Evolutionary conservation across 352 stramenopile species (phyloP), one percentile per base, ranked within the genome.

Genomic region (Globisporangium spinosum): DNA sequence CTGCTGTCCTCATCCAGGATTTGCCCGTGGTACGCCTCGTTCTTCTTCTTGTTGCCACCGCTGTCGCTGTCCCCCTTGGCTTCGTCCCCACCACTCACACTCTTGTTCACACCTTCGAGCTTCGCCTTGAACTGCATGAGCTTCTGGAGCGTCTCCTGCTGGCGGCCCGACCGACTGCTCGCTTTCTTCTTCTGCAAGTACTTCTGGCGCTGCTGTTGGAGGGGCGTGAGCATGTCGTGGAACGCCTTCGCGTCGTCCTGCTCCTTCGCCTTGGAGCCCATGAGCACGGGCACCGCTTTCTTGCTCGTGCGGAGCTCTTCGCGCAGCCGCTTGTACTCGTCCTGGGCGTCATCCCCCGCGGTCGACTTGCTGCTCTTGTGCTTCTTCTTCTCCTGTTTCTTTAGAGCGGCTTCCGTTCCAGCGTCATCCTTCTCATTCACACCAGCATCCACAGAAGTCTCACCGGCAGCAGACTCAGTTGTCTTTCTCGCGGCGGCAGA

Each of bases 181-280:
- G 75, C 67, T 49, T 90, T 89, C 60, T 91, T 93, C 27, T 78
- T 68, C 67, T 86, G 76, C 38, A 91, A 55, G 54, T 85, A 91
- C 70, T 92, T 92, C 65, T 83, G 76, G 3, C 87, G 82, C 49
- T 90, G 82, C 54, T 91, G 81, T 61, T 94, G 86, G 45, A 93
- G 67, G 10, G 86, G 86, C 23, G 84, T 92, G 17, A 94, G 69
- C 78, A 93, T 89, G 40, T 94, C 80, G 54, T 89, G 75, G 29
- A 77, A 81, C 2, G 83, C 78, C 32, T 83, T 78, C 3, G 78
- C 80, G 12, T 77, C 72, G 5, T 93, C 79, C 56, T 80, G 73
- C 29, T 86, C 79, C 23, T 85, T 82, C 2, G 83, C 77, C 66
- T 90, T 86, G 23, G 81, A 70, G 1, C 82, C 82, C 65, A 89